Base-by-base conservation (phyloP, 1,139 yeast species). In the Barnettozyma hawaiiensis region DNA sequence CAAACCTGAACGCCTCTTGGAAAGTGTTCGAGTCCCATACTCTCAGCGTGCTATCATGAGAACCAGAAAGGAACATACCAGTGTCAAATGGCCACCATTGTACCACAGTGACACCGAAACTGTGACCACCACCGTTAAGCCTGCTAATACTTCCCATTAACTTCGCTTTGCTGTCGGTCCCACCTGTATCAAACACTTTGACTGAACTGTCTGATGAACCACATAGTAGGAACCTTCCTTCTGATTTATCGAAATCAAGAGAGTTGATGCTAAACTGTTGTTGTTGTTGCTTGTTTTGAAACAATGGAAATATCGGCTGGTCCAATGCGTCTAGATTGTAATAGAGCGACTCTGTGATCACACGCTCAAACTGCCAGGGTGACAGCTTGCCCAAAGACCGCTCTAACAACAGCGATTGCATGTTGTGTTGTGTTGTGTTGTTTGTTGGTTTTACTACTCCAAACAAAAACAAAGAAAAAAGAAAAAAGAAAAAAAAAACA, bases 61-160 rank as follows among this genome's bases (percentile, higher is more conserved):
- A 85, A 0, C 89, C 78, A 3, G 89, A 74, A 10, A 87, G 72
- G 65, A 89, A 89, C 78, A 90, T 73, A 2, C 96, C 97, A 21
- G 81, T 78, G 60, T 90, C 97, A 42, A 69, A 69, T 0, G 95
- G 90, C 92, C 95, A 90, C 97, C 97, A 90, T 54, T 74, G 71
- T 2, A 86, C 69, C 15, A 76, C 66, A 0, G 95, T 83, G 0
- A 89, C 69, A 0, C 96, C 96, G 59, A 72, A 87, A 21, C 66
- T 62, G 58, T 90, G 97, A 2, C 58, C 40, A 63, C 51, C 45
- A 50, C 51, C 45, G 50, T 53, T 20, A 45, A 29, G 51, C 59
- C 20, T 66, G 53, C 24, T 58, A 42, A 24, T 50, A 44, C 26
- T 54, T 50, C 47, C 58, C 45, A 42, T 47, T 51, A 39, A 51